phyloP scores from a whole-genome alignment of 805 yeast genomes.

The Tanozyma kutaoensis region DNA sequence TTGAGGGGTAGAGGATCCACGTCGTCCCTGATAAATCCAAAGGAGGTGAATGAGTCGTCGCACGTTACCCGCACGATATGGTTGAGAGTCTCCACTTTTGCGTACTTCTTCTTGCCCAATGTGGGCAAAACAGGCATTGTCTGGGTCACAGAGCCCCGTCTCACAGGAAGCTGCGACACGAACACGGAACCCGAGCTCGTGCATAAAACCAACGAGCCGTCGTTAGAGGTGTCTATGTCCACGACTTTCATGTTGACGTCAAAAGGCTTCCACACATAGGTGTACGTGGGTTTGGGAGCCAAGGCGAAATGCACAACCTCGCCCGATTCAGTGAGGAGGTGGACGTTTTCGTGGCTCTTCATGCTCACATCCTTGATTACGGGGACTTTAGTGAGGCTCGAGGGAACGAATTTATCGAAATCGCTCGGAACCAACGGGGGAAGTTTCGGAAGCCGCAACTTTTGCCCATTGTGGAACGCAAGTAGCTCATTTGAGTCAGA shows the following conservation, averaged over 20 bases:
- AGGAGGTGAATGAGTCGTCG: constrained; percentile 51
- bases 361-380: constrained; percentile 17
- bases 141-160: constrained; percentile 19
- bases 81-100: constrained; percentile 38
- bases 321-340: constrained; percentile 47
- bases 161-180: constrained; percentile 16
- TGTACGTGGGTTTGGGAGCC: constrained; percentile 22
- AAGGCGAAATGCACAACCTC: constrained; percentile 30
- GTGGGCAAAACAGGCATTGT: constrained; percentile 8
- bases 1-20: constrained; percentile 43
- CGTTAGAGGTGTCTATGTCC: constrained; percentile 56
- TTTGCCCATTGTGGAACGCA: constrained; percentile 44
- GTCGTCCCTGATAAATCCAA: constrained; percentile 57
- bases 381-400: constrained; percentile 28
- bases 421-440: constrained; percentile 21
- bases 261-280: constrained; percentile 49
- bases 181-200: constrained; percentile 62
- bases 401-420: constrained; percentile 43
- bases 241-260: constrained; percentile 40
- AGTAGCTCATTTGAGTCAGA: constrained; percentile 47
- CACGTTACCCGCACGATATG: constrained; percentile 51
- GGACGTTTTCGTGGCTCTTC: constrained; percentile 28
- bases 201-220: constrained; percentile 58
- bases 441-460: constrained; percentile 32
- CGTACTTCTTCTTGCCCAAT: constrained; percentile 32